Evolutionary conservation across 331 rosid genomes (phyloP).

Genomic region (Spiraea crenata): DNA sequence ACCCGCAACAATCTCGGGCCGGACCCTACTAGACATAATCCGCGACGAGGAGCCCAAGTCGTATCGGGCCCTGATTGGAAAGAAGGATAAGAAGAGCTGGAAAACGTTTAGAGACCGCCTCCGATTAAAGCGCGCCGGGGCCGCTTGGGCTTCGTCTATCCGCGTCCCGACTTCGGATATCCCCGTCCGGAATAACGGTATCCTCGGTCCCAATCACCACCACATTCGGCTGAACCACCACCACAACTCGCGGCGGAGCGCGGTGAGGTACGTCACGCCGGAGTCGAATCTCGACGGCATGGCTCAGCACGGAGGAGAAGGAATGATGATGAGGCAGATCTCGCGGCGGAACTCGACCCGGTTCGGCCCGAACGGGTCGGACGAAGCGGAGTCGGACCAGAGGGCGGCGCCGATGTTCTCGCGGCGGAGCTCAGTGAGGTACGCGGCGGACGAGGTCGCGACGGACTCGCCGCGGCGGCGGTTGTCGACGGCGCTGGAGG

Average conservation of each 20-base stretch:
- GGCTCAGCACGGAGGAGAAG: conserved; percentile 2
- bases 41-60: conserved; percentile 44
- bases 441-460: conserved; percentile 18
- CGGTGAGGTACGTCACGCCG: conserved; percentile 21
- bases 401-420: conserved; percentile 17
- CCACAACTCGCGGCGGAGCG: conserved; percentile 27
- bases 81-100: conserved; percentile 66
- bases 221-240: neutral
- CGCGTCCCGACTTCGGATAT: conserved; percentile 62
- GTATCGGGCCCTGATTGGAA: conserved; percentile 27
- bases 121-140: conserved; percentile 59
- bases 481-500: conserved; percentile 28
- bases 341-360: conserved; percentile 24
- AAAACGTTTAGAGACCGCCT: conserved; percentile 70
- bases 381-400: neutral
- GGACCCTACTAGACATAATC: conserved; percentile 69
- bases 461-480: conserved; percentile 26
- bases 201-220: conserved; percentile 10
- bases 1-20: conserved; percentile 19
- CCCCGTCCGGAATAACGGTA: conserved; percentile 22
- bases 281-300: conserved; percentile 20
- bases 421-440: conserved; percentile 42
- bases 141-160: conserved; percentile 70
- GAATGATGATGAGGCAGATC: neutral
- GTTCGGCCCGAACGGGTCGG: neutral